Evolutionary conservation across 1,284 basidiomycete genomes (phyloP), one percentile per base, ranked within the genome.

Genomic region (Ceratobasidium sp.): DNA sequence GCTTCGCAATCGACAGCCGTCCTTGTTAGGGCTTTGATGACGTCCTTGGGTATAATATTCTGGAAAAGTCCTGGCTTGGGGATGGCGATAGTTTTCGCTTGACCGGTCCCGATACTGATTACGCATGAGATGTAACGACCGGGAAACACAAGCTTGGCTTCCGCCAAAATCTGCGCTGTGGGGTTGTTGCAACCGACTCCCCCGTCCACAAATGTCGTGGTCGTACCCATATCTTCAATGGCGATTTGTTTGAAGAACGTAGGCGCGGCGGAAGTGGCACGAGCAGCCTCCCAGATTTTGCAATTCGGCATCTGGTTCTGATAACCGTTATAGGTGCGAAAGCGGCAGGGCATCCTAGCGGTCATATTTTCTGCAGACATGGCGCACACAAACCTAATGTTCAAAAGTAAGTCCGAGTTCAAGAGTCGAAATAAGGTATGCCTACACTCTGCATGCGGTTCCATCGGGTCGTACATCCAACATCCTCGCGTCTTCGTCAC

Each of bases 271-370:
- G 59, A 55, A 12, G 78, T 79, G 27, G 78, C 78, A 18, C 78
- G 64, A 6, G 60, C 78, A 14, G 78, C 78, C 52, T 79, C 75
- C 75, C 75, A 77, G 5, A 79, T 79, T 33, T 48, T 64, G 30
- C 78, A 79, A 10, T 64, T 62, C 23, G 57, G 57, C 23, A 30
- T 46, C 20, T 18, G 54, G 46, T 65, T 65, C 30, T 54, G 27
- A 54, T 35, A 64, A n/a, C 20, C 60, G 6, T 52, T 35, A 35
- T 65, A 75, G 1, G 60, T 75, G 14, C 73, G 59, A 27, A 75
- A 54, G 23, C 55, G 60, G 16, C 20, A 48, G 20, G 73, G 48
- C 18, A 75, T 75, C 20, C 46, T 52, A 6, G 60, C 73, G 6
- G 35, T 38, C 38, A 38, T 38, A 38, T 38, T 38, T 38, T 38